Base-by-base conservation (phyloP, 192 early-diverging fungal species). In the Haplosporangium gracile region DNA sequence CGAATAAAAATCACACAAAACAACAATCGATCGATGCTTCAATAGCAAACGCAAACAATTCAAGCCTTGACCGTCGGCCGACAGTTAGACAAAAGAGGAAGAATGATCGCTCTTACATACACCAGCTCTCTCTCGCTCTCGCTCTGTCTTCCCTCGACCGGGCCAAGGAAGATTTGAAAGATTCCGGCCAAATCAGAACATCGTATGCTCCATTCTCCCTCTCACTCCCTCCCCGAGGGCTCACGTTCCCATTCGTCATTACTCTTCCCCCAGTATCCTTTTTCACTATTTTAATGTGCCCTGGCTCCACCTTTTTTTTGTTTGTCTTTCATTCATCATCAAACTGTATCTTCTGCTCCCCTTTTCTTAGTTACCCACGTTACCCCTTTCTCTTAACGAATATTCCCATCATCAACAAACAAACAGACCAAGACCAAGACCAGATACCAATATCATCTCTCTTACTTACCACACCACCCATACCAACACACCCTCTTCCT, bases 151-250 rank as follows among this genome's bases (percentile, higher is more conserved):
- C 40, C 72, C 26, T 43, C 42, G 32, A 9, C 43, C 20, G 8
- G 32, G 20, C 60, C 65, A 81, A 81, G 74, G 75, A 76, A 74
- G 81, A 77, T 82, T 82, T 82, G n/a, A 82, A 82, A 82, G 81
- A 70, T 26, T 32, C 29, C 60, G 60, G 26, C 60, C 29, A 32
- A 2, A 65, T 65, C 13, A 65, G 60, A 65, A 65, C 60, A 26
- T 18, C 24, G 60, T 24, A 29, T 65, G 26, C 8, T 29, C 57
- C 26, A 5, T n/a, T 1, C 24, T 26, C 4, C 29, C 26, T 15
- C 60, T n/a, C 55, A 9, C 9, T 1, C 11, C 60, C 29, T 11
- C 4, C 26, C 15, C n/a, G 57, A n/a, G 57, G 9, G 11, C 9
- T 8, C 13, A 2, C 3, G 24, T 65, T 10, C 10, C 60, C 10